A percentile compares a stretch with the other conserved stretches of the same genome.
These are phyloP conservation scores for Alternaria hordeiaustralica DNA, from an alignment of 2,329 filamentous ascomycete genomes.

Conservation along the genomic window DNA sequence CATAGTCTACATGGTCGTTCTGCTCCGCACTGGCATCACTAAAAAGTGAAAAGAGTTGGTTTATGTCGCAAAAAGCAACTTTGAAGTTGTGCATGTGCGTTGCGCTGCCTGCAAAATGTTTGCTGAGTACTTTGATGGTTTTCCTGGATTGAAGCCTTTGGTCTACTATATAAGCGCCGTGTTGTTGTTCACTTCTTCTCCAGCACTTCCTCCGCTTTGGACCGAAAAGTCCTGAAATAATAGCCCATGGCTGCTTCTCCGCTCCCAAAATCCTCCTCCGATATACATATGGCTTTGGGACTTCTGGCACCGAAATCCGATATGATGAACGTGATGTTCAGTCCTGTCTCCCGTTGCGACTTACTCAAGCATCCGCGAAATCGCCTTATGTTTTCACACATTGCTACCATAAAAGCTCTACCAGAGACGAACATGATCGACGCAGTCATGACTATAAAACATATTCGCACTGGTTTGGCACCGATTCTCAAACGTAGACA, in stretches of 20 bases:
- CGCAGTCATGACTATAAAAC: too few relatives aligned
- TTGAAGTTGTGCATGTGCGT: too few relatives aligned
- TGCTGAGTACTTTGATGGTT: not conserved
- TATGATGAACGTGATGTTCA: not conserved
- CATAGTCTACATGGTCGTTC: not conserved
- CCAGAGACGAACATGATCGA: too few relatives aligned
- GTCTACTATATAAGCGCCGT: not conserved
- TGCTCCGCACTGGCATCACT: not conserved
- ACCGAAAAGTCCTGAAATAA: not conserved
- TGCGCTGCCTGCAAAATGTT: too few relatives aligned
- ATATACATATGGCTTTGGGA: not conserved
- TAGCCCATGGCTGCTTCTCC: not conserved
- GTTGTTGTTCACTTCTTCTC: not conserved
- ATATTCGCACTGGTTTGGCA: too few relatives aligned
- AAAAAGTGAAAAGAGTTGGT: too few relatives aligned
- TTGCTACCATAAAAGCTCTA: too few relatives aligned
- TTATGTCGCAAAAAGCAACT: too few relatives aligned
- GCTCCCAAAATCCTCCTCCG: not conserved
- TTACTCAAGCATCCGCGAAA: too few relatives aligned
- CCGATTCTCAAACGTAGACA: too few relatives aligned
- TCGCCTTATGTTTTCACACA: too few relatives aligned
- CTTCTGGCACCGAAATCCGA: not conserved
- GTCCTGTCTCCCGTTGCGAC: not conserved
- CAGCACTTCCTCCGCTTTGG: not conserved
- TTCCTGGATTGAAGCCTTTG: fast-evolving